These are phyloP conservation scores for Termitomyces sp. DNA, from an alignment of 768 basidiomycete genomes.

Conservation along the genomic window DNA sequence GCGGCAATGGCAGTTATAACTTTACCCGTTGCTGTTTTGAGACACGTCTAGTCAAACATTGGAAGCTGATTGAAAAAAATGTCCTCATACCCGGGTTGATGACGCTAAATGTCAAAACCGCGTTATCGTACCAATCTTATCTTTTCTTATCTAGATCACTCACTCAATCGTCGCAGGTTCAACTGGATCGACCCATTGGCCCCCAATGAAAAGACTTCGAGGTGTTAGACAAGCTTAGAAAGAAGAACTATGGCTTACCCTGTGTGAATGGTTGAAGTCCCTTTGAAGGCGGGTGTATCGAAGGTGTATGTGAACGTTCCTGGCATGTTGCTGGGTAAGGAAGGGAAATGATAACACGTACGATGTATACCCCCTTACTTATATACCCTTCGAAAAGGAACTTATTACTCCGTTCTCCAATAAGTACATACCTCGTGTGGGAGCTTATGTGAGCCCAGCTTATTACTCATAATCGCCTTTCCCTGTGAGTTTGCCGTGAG, in stretches of 20 bases:
- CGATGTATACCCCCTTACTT: too few species aligned
- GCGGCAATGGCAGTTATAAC: slow-evolving; percentile 47
- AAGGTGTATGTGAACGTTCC: slow-evolving; percentile 44
- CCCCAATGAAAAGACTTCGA: slow-evolving; percentile 52
- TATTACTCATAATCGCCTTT: neutral
- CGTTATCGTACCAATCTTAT: neutral
- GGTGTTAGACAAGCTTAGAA: neutral
- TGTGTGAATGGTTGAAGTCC: slow-evolving; percentile 51
- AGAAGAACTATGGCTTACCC: slow-evolving; percentile 31
- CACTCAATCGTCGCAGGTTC: slow-evolving; percentile 55
- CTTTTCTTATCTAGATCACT: slow-evolving; percentile 16
- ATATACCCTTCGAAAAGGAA: neutral
- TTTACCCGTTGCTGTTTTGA: slow-evolving; percentile 51
- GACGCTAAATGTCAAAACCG: slow-evolving; percentile 7
- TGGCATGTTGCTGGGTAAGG: slow-evolving; percentile 24
- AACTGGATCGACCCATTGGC: slow-evolving; percentile 51
- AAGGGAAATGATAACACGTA: too few species aligned
- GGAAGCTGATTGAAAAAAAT: slow-evolving; percentile 21
- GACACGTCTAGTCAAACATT: slow-evolving; percentile 7
- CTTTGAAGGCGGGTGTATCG: slow-evolving; percentile 53
- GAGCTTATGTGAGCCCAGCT: too few species aligned
- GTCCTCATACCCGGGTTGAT: slow-evolving; percentile 20
- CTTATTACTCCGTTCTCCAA: too few species aligned
- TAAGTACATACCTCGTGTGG: too few species aligned
- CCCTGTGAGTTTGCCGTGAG: neutral